Percentiles rank a stretch among this genome's conserved stretches.
These are phyloP conservation scores for Coprinopsis cinerea DNA, from an alignment of 768 basidiomycete species.

Conservation along the genomic window DNA sequence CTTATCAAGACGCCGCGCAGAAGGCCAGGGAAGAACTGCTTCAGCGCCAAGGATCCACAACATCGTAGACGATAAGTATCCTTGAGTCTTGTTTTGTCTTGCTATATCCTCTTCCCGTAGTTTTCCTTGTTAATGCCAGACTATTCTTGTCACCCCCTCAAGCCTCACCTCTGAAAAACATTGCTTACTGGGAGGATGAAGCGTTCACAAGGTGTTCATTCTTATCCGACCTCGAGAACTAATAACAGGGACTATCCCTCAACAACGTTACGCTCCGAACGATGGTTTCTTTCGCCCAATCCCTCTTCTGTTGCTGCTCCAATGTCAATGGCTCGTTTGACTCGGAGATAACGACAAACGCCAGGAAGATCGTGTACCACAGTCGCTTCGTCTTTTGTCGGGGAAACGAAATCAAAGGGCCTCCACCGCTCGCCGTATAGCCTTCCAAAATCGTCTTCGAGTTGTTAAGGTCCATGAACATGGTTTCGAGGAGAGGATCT, in stretches of 20 bases:
- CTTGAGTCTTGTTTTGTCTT: too few species aligned
- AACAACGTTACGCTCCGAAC: slow-evolving; percentile 32
- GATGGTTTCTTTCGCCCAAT: slow-evolving; percentile 40
- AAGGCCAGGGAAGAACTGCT: too few species aligned
- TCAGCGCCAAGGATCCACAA: background rate
- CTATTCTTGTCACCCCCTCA: too few species aligned
- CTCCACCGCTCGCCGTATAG: slow-evolving; percentile 47
- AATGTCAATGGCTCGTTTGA: slow-evolving; percentile 10
- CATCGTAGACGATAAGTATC: too few species aligned
- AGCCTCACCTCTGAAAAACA: background rate
- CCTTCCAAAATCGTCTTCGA: slow-evolving; percentile 49
- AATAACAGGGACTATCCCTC: slow-evolving; percentile 49
- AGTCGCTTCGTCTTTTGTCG: slow-evolving; percentile 70
- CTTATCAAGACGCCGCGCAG: background rate
- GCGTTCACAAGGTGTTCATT: background rate
- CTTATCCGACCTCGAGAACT: slow-evolving; percentile 2
- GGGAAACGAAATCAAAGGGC: slow-evolving; percentile 45
- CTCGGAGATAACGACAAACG: slow-evolving; percentile 46
- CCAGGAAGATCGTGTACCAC: slow-evolving; percentile 71
- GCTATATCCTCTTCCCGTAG: background rate
- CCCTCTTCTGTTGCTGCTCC: slow-evolving; percentile 19
- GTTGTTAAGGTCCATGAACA: slow-evolving; percentile 40
- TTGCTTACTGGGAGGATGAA: too few species aligned
- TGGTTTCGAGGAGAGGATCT: slow-evolving; percentile 66
- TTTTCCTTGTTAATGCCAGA: too few species aligned